A percentile compares a stretch with the other conserved stretches of the same genome.
Evolutionary conservation across 805 yeast species (phyloP).

Genomic region (Wickerhamiella sorbophila): DNA sequence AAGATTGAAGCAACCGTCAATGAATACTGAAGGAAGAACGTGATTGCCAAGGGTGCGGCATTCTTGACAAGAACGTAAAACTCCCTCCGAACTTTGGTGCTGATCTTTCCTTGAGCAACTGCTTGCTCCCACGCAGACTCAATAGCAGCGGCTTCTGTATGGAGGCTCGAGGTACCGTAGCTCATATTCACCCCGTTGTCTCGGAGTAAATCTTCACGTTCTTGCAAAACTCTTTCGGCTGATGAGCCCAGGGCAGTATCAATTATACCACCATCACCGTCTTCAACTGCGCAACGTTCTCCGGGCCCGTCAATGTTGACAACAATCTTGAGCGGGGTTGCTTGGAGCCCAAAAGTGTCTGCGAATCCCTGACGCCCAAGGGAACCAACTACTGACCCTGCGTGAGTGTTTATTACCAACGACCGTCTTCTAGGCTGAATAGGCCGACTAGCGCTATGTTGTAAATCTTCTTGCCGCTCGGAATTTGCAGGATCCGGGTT

Average conservation of each 20-base stretch:
- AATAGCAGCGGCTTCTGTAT: constrained; percentile 9
- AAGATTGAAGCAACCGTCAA: constrained; percentile 65
- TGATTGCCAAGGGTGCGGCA: constrained; percentile 45
- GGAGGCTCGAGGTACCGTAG: background rate
- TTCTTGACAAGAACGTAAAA: constrained; percentile 17
- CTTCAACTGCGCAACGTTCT: constrained; percentile 6
- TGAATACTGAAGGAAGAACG: constrained; percentile 58
- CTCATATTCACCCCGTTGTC: constrained; percentile 12
- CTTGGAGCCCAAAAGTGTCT: constrained; percentile 9
- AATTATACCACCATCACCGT: constrained; percentile 17
- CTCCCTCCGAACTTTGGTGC: constrained; percentile 19
- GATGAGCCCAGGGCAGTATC: constrained; percentile 20
- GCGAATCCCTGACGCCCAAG: constrained; percentile 15
- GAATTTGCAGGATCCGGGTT: no score
- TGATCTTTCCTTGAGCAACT: constrained; percentile 19
- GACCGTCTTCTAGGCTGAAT: background rate
- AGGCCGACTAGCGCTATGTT: no score
- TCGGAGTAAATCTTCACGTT: constrained; percentile 20
- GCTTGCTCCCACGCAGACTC: constrained; percentile 23
- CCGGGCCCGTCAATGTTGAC: constrained; percentile 5
- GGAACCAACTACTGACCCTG: constrained; percentile 14
- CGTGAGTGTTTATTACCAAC: constrained; percentile 1
- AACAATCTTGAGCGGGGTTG: constrained; percentile 1
- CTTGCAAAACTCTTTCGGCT: constrained; percentile 18
- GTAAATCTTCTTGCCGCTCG: no score